phyloP scores from a whole-genome alignment of 331 rosid species.

The Quercus lobata region DNA sequence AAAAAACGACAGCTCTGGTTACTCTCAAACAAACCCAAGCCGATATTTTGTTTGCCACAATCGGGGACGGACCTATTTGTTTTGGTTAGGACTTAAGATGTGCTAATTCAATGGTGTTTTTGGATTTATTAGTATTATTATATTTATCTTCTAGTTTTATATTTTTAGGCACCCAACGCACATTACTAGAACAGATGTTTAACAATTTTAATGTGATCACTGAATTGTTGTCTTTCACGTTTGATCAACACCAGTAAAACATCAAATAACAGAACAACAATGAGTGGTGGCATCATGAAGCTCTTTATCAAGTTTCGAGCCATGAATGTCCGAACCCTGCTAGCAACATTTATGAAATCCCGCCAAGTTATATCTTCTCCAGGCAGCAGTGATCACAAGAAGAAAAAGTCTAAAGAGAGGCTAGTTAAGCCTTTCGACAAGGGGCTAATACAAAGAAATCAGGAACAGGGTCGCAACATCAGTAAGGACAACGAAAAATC shows the following conservation, averaged over 20 bases:
- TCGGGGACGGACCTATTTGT: no score
- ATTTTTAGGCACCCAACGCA: no score
- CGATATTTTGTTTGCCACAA: no score
- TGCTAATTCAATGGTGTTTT: no score
- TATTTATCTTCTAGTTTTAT: no score
- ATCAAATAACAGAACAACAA: conserved; percentile 18
- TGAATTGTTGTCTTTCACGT: background rate
- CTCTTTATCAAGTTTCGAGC: conserved; percentile 42
- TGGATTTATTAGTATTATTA: no score
- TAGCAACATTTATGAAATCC: conserved; percentile 37
- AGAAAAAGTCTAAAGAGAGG: conserved; percentile 6
- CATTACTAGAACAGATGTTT: no score
- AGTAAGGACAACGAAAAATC: background rate
- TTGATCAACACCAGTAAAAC: conserved; percentile 14
- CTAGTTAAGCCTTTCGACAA: background rate
- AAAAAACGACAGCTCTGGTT: no score
- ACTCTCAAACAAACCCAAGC: no score
- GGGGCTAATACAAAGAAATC: background rate
- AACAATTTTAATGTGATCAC: background rate
- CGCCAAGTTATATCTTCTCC: background rate
- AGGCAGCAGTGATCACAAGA: background rate
- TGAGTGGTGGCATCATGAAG: conserved; percentile 33
- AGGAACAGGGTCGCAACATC: background rate
- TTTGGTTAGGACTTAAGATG: no score
- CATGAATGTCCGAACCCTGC: conserved; percentile 25